These are phyloP conservation scores for Cucurbita moschata DNA, from an alignment of 306 rosid genomes.

Conservation along the genomic window DNA sequence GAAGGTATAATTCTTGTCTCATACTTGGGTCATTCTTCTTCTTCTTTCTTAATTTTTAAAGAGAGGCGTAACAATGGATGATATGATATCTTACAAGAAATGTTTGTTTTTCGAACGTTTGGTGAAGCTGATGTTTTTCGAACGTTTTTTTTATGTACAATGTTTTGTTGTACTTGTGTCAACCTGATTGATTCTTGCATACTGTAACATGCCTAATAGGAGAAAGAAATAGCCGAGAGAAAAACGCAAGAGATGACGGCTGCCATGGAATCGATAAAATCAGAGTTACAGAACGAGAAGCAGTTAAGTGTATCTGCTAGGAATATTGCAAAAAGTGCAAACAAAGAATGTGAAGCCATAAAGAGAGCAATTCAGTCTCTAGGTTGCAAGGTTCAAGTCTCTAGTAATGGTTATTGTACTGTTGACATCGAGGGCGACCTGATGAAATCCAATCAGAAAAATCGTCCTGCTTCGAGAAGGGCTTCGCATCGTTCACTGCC, in stretches of 20 bases:
- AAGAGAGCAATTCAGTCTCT: constrained; percentile 79
- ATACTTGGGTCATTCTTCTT: neutral
- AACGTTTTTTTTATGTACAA: neutral
- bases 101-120: no score
- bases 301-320: constrained; percentile 45
- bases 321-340: constrained; percentile 34
- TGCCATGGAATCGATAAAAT: constrained; percentile 44
- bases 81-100: no score
- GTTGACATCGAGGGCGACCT: constrained; percentile 51
- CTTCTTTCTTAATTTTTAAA: no score
- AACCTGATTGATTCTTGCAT: neutral
- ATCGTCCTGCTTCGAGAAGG: constrained; percentile 26
- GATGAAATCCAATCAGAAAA: constrained; percentile 20
- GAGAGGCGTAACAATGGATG: no score
- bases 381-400: constrained; percentile 71
- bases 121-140: no score
- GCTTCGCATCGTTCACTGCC: constrained; percentile 19
- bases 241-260: constrained; percentile 40
- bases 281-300: constrained; percentile 56
- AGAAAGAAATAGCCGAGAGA: constrained; percentile 70
- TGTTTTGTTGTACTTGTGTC: neutral
- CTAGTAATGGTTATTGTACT: constrained; percentile 53
- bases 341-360: constrained; percentile 62
- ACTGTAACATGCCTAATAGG: constrained; percentile 32
- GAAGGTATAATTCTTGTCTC: constrained; percentile 35